phyloP scores from a whole-genome alignment of 495 filamentous ascomycete species.

The Podospora fimiseda region DNA sequence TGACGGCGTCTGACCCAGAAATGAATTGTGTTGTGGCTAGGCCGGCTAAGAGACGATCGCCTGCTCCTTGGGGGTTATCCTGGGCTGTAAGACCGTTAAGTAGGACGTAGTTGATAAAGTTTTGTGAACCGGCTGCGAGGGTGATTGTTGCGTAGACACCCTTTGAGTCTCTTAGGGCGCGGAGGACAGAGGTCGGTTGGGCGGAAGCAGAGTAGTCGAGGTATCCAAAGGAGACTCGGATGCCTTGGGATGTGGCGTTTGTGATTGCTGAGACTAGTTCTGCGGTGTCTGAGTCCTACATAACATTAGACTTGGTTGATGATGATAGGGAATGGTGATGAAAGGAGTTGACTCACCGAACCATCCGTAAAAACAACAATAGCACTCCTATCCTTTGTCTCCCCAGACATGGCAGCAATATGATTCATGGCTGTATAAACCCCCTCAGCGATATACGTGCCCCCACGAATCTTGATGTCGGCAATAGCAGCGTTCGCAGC shows the following conservation, averaged over 20 bases:
- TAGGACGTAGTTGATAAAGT: slow-evolving; percentile 24
- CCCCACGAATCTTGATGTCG: slow-evolving; percentile 6
- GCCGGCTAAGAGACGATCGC: slow-evolving; percentile 22
- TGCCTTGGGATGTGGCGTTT: slow-evolving; percentile 18
- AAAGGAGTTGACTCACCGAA: slow-evolving; percentile 13
- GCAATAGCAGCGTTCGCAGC: slow-evolving; percentile 8
- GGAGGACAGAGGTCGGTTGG: slow-evolving; percentile 15
- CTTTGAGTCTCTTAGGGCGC: slow-evolving; percentile 23
- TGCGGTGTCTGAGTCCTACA: slow-evolving; percentile 5
- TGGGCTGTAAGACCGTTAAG: slow-evolving; percentile 24
- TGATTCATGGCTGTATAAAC: slow-evolving; percentile 22
- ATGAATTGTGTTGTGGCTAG: slow-evolving; percentile 22
- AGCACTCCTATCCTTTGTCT: slow-evolving; percentile 18
- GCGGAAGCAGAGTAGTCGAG: slow-evolving; percentile 9
- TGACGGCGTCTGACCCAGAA: slow-evolving; percentile 15
- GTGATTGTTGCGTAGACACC: slow-evolving; percentile 27
- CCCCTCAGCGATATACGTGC: slow-evolving; percentile 18
- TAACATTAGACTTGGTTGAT: background rate
- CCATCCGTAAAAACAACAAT: slow-evolving; percentile 35
- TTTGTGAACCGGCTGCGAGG: slow-evolving; percentile 18
- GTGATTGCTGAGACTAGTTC: slow-evolving; percentile 24
- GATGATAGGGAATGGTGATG: background rate
- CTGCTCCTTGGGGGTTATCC: slow-evolving; percentile 24
- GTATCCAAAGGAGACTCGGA: slow-evolving; percentile 32
- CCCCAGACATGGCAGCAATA: slow-evolving; percentile 10